These are phyloP conservation scores for Cutaneotrichosporon dermatis DNA, from an alignment of 1,284 basidiomycete species.

Conservation along the genomic window DNA sequence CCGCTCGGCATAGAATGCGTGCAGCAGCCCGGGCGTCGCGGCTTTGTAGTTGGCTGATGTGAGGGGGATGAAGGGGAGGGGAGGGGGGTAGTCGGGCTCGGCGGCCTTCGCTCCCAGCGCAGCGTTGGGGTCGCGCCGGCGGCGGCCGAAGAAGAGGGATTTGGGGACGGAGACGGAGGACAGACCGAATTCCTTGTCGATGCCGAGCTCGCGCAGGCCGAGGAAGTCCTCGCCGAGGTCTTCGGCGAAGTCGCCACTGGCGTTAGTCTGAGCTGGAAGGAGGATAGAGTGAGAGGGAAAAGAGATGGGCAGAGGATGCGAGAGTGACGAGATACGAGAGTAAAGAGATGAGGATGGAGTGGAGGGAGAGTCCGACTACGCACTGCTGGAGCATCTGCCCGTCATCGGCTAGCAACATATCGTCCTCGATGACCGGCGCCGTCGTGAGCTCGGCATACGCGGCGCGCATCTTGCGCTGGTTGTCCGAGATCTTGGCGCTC, in stretches of 20 bases:
- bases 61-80: constrained; percentile 71
- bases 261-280: constrained; percentile 4
- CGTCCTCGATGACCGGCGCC: constrained; percentile 53
- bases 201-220: constrained; percentile 79
- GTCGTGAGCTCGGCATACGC: constrained; percentile 73
- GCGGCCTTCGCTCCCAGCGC: constrained; percentile 51
- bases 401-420: constrained; percentile 77
- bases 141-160: constrained; percentile 67
- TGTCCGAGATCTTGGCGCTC: constrained; percentile 66
- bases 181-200: constrained; percentile 81
- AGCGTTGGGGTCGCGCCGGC: constrained; percentile 34
- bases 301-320: no score
- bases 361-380: constrained; percentile 9
- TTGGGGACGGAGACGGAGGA: constrained; percentile 73
- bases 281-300: no score
- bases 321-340: no score
- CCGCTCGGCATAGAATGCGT: constrained; percentile 65
- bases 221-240: constrained; percentile 90
- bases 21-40: constrained; percentile 79
- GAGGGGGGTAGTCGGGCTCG: constrained; percentile 72
- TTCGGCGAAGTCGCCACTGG: constrained; percentile 78
- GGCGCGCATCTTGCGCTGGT: constrained; percentile 77
- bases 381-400: constrained; percentile 68
- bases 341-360: no score
- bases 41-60: constrained; percentile 61